Percentiles rank a stretch among this genome's conserved stretches.
Evolutionary conservation across 2,329 filamentous ascomycete genomes (phyloP).

Genomic region (Malbranchea cinnamomea): DNA sequence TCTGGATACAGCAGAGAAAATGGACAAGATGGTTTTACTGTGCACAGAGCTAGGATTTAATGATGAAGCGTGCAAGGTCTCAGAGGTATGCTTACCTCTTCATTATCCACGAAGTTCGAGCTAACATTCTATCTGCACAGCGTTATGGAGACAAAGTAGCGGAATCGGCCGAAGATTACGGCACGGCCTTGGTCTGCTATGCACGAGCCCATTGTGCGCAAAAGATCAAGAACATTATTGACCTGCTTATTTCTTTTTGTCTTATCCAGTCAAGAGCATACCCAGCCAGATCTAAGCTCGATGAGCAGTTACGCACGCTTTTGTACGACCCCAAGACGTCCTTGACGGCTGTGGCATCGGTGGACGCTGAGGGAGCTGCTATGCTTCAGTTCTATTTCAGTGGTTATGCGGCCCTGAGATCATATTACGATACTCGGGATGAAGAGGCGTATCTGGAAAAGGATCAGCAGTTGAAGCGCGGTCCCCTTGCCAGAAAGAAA

Average conservation of each 20-base stretch:
- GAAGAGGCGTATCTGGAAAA: conserved; percentile 32
- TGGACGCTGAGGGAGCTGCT: conserved; percentile 68
- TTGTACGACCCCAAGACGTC: conserved; percentile 57
- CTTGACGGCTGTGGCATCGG: conserved; percentile 54
- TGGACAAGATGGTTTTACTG: conserved; percentile 69
- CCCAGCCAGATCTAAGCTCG: conserved; percentile 56
- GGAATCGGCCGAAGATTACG: conserved; percentile 60
- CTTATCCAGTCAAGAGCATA: conserved; percentile 72
- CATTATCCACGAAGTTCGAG: conserved; percentile 4
- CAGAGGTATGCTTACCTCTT: conserved; percentile 48
- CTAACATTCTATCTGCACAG: conserved; percentile 29
- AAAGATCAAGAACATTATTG: conserved; percentile 73
- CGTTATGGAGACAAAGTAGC: conserved; percentile 69
- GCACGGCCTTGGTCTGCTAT: conserved; percentile 80
- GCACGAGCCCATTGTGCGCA: conserved; percentile 63
- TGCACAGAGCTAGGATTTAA: conserved; percentile 66
- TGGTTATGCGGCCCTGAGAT: conserved; percentile 80
- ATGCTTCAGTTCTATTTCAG: conserved; percentile 74
- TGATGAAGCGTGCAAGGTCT: conserved; percentile 63
- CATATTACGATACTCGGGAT: conserved; percentile 83
- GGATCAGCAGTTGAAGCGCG: conserved; percentile 28
- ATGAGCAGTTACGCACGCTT: conserved; percentile 54
- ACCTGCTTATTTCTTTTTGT: conserved; percentile 75
- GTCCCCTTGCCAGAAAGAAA: conserved; percentile 46
- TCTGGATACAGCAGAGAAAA: conserved; percentile 52